Evolutionary conservation across 129 eudicot genomes (phyloP), one percentile per base, ranked within the genome.

Genomic region (Artemisia annua): DNA sequence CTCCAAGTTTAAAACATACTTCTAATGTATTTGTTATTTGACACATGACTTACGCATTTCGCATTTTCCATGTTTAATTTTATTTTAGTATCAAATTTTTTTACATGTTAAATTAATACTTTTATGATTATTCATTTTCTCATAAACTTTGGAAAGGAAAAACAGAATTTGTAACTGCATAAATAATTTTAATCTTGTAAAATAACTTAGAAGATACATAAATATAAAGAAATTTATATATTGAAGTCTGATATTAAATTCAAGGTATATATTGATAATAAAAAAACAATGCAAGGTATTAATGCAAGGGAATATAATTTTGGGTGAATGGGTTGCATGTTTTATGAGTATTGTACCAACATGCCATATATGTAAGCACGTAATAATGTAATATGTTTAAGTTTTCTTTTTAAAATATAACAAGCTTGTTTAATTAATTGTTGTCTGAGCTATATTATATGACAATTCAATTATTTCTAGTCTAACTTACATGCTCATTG

Each of bases 301-400:
- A 14, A 20, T 54, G 39, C 15, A 6, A n/a, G 14, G 60, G 78
- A 70, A 61, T 70, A 75, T 58, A 13, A 51, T 26, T 76, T 26
- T 28, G 11, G 59, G 62, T 48, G 54, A 48, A 67, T 68, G 75
- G 69, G 63, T 12, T 68, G 74, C 46, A 69, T 69, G 76, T 77
- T 49, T 69, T 1, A 28, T 30, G 8, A 35, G 26, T 48, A 57
- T 57, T 28, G 6, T 69, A 7, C 44, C 70, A 65, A 69, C 57
- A 70, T 77, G 63, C 14, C 68, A 67, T 76, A 50, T 51, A 48
- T 43, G 76, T 44, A 50, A 18, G 81, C 81, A 77, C 76, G 76
- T 77, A 77, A n/a, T n/a, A n/a, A n/a, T n/a, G n/a, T n/a, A n/a
- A 60, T 48, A 19, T 73, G 44, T 35, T 35, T 0, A 5, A 35